phyloP scores from a whole-genome alignment of 768 basidiomycete genomes.

The Trichaptum fuscoviolaceum region DNA sequence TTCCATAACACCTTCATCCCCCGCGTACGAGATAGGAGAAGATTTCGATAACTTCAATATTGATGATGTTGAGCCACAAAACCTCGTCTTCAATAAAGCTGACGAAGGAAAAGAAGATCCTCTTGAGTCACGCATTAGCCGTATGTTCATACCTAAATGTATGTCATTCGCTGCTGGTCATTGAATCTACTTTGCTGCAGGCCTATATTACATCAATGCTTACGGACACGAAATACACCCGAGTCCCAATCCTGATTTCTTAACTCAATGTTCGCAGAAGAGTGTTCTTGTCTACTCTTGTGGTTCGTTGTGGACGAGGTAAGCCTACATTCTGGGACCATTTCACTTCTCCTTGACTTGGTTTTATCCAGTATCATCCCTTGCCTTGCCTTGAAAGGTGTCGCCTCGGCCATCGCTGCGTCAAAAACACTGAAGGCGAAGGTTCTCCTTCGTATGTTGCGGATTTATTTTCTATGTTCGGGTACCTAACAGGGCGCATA shows the following conservation, averaged over 20 bases:
- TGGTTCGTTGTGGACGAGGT: constrained; percentile 94
- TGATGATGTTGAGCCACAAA: constrained; percentile 39
- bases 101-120: constrained; percentile 51
- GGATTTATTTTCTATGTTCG: constrained; percentile 10
- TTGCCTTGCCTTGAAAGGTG: constrained; percentile 79
- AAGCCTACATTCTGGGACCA: constrained; percentile 14
- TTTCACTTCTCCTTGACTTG: background rate
- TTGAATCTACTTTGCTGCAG: constrained; percentile 29
- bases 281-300: constrained; percentile 86
- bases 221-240: constrained; percentile 93
- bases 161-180: background rate
- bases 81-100: constrained; percentile 59
- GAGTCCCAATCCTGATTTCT: constrained; percentile 75
- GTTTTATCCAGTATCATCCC: constrained; percentile 66
- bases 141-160: constrained; percentile 35
- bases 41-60: constrained; percentile 10
- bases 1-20: constrained; percentile 29
- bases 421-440: constrained; percentile 72
- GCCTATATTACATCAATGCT: constrained; percentile 83
- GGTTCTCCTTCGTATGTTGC: constrained; percentile 69
- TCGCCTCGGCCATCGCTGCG: constrained; percentile 70
- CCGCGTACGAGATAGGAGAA: constrained; percentile 51
- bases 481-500: constrained; percentile 23
- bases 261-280: constrained; percentile 53
- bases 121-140: constrained; percentile 54